Evolutionary conservation across 108 stramenopile genomes (phyloP).

Genomic region (Parietichytrium sp.): DNA sequence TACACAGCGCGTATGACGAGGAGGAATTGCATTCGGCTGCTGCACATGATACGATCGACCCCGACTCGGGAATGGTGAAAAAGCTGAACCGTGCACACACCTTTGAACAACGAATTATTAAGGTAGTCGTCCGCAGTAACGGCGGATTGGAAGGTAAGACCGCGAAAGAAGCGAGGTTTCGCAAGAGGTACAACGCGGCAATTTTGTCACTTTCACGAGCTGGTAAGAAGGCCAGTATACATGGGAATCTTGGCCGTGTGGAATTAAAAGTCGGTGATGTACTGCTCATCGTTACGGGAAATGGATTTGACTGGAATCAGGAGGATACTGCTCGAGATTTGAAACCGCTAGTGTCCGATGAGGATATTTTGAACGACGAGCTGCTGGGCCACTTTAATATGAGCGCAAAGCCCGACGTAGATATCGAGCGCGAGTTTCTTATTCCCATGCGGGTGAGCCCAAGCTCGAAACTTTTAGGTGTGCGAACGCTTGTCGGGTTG

Average conservation of each 20-base stretch:
- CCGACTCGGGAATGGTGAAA: not conserved
- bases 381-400: not conserved
- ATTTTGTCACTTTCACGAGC: constrained; percentile 16
- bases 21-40: not conserved
- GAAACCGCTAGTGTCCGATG: not conserved
- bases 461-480: not conserved
- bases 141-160: constrained; percentile 13
- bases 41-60: too few species aligned
- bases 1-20: not conserved
- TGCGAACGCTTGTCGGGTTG: constrained; percentile 1
- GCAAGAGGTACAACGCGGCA: constrained; percentile 25
- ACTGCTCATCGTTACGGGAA: constrained; percentile 9
- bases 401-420: not conserved
- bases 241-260: constrained; percentile 9
- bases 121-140: constrained; percentile 17
- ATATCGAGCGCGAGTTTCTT: constrained; percentile 28
- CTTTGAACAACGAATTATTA: not conserved
- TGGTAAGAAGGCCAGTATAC: not conserved
- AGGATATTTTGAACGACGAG: not conserved
- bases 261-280: constrained; percentile 7
- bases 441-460: constrained; percentile 22
- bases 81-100: not conserved
- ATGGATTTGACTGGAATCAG: not conserved
- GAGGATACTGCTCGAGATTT: not conserved
- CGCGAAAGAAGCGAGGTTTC: constrained; percentile 33